phyloP scores from a whole-genome alignment of 495 filamentous ascomycete genomes.

The Xylaria grammica region DNA sequence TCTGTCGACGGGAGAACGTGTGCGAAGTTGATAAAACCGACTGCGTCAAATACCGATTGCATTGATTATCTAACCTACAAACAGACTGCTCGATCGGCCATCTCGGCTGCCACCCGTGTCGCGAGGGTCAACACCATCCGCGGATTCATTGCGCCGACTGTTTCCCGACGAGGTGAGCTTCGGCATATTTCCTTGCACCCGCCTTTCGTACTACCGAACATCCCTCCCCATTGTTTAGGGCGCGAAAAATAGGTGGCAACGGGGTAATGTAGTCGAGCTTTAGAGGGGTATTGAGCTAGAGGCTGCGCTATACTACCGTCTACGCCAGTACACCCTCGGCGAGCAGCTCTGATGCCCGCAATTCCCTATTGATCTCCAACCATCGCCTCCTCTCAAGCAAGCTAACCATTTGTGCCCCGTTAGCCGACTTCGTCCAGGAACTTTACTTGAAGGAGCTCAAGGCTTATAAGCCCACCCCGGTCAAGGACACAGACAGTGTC shows the following conservation, averaged over 20 bases:
- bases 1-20: background rate
- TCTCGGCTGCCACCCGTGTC: constrained; percentile 68
- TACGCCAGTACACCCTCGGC: background rate
- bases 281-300: background rate
- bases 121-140: constrained; percentile 75
- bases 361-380: background rate
- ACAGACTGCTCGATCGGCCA: constrained; percentile 74
- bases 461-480: constrained; percentile 81
- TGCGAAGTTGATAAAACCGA: background rate
- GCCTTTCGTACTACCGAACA: background rate
- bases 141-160: constrained; percentile 80
- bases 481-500: constrained; percentile 86
- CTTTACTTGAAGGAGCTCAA: constrained; percentile 95
- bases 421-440: constrained; percentile 95
- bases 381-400: background rate
- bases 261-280: too few relatives aligned
- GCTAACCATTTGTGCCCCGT: constrained; percentile 1
- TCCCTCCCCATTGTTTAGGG: background rate
- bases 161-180: constrained; percentile 72
- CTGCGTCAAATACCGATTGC: background rate
- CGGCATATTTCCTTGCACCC: constrained; percentile 29
- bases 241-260: background rate
- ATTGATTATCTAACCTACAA: constrained; percentile 2
- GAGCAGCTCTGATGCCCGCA: background rate
- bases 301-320: background rate